These are phyloP conservation scores for Plantago rigida DNA, from an alignment of 305 asterid genomes.

Conservation along the genomic window DNA sequence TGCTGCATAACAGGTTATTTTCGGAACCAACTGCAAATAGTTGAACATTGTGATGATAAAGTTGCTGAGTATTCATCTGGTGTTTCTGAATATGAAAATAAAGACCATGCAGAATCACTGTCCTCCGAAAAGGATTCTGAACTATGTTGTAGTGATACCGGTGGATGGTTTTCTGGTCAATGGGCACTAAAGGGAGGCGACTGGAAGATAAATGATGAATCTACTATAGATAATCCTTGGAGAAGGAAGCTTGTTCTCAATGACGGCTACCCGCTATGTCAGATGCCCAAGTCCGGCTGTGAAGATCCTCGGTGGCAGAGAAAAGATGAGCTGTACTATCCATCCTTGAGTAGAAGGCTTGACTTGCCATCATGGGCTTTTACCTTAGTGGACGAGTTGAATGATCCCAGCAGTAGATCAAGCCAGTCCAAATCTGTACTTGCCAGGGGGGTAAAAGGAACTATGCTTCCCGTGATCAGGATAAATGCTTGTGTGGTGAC, in stretches of 20 bases:
- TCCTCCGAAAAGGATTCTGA: slow-evolving; percentile 45
- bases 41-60: slow-evolving; percentile 37
- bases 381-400: slow-evolving; percentile 73
- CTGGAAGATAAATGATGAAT: slow-evolving; percentile 87
- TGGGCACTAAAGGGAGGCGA: slow-evolving; percentile 97
- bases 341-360: slow-evolving; percentile 67
- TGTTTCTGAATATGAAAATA: slow-evolving; percentile 33
- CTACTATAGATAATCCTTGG: slow-evolving; percentile 55
- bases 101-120: slow-evolving; percentile 43
- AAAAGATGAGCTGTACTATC: slow-evolving; percentile 65
- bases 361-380: slow-evolving; percentile 91
- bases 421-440: slow-evolving; percentile 43
- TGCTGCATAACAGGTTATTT: slow-evolving; percentile 39
- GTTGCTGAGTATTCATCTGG: slow-evolving; percentile 25
- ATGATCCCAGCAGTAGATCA: slow-evolving; percentile 46
- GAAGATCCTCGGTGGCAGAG: slow-evolving; percentile 89
- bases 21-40: slow-evolving; percentile 35
- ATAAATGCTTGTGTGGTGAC: slow-evolving; percentile 94
- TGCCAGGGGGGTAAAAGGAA: slow-evolving; percentile 66
- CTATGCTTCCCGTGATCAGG: slow-evolving; percentile 89
- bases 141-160: slow-evolving; percentile 34
- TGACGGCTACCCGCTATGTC: slow-evolving; percentile 86
- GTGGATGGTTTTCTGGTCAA: slow-evolving; percentile 53
- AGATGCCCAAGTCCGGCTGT: slow-evolving; percentile 68
- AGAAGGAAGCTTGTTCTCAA: slow-evolving; percentile 76